Evolutionary conservation across 78 protist genomes (phyloP).

Genomic region (Pirum gemmata): DNA sequence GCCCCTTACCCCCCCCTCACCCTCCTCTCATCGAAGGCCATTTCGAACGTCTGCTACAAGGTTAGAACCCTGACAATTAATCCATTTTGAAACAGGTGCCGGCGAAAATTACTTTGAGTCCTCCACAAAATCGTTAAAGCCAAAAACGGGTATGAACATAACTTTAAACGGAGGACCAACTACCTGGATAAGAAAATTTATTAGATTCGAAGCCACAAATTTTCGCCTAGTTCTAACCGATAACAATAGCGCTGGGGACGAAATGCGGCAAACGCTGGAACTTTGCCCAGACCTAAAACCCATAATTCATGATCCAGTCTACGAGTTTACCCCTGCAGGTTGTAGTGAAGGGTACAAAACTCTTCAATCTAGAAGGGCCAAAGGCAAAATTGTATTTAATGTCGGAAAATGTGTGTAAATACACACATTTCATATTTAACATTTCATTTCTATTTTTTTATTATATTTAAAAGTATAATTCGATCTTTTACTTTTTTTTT

Average conservation of each 20-base stretch:
- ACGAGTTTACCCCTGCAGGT: background rate
- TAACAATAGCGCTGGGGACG: background rate
- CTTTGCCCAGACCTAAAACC: background rate
- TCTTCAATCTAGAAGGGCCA: background rate
- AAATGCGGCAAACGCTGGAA: background rate
- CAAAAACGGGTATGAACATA: background rate
- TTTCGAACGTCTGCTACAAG: too few relatives aligned
- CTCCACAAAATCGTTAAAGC: background rate
- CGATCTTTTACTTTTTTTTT: too few relatives aligned
- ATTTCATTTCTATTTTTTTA: too few relatives aligned
- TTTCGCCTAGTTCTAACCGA: background rate
- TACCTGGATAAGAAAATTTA: background rate
- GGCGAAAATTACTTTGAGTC: constrained; percentile 4
- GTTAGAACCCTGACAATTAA: too few relatives aligned
- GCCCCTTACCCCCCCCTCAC: too few relatives aligned
- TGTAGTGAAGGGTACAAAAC: constrained; percentile 13
- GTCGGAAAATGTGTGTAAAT: too few relatives aligned
- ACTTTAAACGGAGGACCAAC: constrained; percentile 9
- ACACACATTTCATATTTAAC: too few relatives aligned
- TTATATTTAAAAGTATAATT: too few relatives aligned
- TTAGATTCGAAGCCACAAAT: constrained; percentile 8
- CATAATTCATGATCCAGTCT: constrained; percentile 6
- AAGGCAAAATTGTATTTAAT: constrained; percentile 1
- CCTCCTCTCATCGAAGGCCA: too few relatives aligned
- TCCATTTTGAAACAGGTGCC: too few relatives aligned